These are phyloP conservation scores for Umbelopsis sp. DNA, from an alignment of 192 early-diverging fungal species.

Conservation along the genomic window DNA sequence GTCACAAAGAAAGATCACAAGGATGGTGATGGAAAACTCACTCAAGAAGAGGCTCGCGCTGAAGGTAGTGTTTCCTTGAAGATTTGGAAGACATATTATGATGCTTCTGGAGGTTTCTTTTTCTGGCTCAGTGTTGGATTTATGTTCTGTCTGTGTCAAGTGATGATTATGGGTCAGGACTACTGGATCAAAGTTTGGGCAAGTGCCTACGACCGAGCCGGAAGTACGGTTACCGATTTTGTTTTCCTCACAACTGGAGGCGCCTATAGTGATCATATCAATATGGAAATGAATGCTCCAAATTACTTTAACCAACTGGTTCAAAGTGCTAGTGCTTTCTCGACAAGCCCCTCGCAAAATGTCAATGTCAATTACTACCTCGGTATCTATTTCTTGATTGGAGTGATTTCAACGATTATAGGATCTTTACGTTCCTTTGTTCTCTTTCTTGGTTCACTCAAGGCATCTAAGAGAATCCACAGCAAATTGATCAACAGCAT, in stretches of 20 bases:
- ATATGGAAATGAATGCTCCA: constrained; percentile 14
- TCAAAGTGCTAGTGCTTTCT: background rate
- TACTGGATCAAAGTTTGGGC: constrained; percentile 71
- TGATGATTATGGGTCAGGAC: constrained; percentile 50
- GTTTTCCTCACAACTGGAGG: constrained; percentile 4
- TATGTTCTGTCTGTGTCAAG: constrained; percentile 46
- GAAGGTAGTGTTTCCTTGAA: constrained; percentile 73
- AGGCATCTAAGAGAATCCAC: constrained; percentile 64
- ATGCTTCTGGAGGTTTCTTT: constrained; percentile 63
- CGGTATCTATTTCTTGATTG: constrained; percentile 59
- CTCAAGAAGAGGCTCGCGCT: constrained; percentile 82
- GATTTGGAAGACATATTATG: constrained; percentile 81
- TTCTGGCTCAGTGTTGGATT: constrained; percentile 63
- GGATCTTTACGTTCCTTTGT: constrained; percentile 41
- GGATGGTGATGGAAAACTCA: constrained; percentile 58
- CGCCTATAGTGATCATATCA: background rate
- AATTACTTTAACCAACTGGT: constrained; percentile 1
- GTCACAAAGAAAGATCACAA: constrained; percentile 39
- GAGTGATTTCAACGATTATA: constrained; percentile 45
- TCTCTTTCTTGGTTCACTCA: constrained; percentile 49
- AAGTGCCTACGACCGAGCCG: constrained; percentile 28
- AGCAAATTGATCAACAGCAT: constrained; percentile 54
- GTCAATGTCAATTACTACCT: constrained; percentile 65
- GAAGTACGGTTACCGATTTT: background rate
- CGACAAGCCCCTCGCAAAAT: background rate